These are phyloP conservation scores for Sinapis alba DNA, from an alignment of 441 rosid genomes.

Conservation along the genomic window DNA sequence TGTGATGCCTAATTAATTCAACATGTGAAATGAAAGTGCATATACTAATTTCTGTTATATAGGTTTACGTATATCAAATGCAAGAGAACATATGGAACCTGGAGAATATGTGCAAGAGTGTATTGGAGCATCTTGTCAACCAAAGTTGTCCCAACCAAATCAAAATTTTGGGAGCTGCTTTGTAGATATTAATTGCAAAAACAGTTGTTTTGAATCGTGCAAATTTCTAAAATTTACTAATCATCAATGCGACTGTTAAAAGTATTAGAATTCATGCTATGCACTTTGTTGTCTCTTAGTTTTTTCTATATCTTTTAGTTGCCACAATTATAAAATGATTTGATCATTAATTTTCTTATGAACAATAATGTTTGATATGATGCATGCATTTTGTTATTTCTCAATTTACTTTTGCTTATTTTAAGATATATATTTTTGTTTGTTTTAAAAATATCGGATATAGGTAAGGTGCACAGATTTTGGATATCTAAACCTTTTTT, in stretches of 20 bases:
- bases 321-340: too few species aligned
- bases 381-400: not conserved
- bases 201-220: slow-evolving; percentile 21
- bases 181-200: not conserved
- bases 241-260: not conserved
- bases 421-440: not conserved
- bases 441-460: not conserved
- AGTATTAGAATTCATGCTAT: slow-evolving; percentile 5
- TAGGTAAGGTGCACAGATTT: too few species aligned
- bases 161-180: slow-evolving; percentile 25
- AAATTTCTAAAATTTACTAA: not conserved
- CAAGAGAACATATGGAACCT: not conserved
- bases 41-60: not conserved
- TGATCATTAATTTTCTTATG: too few species aligned
- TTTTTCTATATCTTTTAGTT: too few species aligned
- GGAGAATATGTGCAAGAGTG: not conserved
- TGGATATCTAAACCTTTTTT: too few species aligned
- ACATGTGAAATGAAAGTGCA: not conserved
- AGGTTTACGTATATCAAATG: slow-evolving; percentile 18
- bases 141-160: not conserved
- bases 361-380: too few species aligned
- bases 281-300: not conserved
- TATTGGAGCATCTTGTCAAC: slow-evolving; percentile 3
- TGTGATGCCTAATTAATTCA: not conserved
- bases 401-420: not conserved